phyloP scores from a whole-genome alignment of 2,329 filamentous ascomycete species.

The Periconia macrospinosa region DNA sequence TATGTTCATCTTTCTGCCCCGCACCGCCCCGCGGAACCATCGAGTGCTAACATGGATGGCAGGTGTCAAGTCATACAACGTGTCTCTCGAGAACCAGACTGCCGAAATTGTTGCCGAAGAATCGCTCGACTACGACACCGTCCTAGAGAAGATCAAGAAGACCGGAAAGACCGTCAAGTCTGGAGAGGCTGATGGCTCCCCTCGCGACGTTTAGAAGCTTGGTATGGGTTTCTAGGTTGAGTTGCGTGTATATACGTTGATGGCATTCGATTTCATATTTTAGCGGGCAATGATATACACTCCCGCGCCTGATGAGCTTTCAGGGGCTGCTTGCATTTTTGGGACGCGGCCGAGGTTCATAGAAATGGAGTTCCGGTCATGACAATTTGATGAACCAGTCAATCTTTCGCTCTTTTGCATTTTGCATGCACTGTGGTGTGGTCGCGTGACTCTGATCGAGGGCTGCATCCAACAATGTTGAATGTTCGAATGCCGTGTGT shows the following conservation, averaged over 20 bases:
- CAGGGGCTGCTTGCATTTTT: background rate
- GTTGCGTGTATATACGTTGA: background rate
- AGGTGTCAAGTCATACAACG: constrained; percentile 87
- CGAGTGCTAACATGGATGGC: constrained; percentile 14
- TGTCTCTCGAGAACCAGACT: constrained; percentile 83
- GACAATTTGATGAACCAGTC: background rate
- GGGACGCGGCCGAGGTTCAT: background rate
- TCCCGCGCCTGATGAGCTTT: background rate
- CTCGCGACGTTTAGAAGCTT: constrained; percentile 28
- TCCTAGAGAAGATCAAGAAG: constrained; percentile 88
- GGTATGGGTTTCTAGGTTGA: background rate
- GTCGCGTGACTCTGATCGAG: background rate
- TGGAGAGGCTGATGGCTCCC: constrained; percentile 67
- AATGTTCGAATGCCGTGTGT: background rate
- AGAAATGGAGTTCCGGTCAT: background rate
- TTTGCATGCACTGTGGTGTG: background rate
- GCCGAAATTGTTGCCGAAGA: constrained; percentile 74
- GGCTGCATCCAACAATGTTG: background rate
- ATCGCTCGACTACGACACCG: constrained; percentile 73
- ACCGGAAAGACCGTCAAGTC: constrained; percentile 90
- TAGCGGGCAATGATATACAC: background rate
- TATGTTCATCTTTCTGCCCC: constrained; percentile 47
- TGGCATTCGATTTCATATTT: background rate
- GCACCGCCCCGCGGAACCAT: background rate
- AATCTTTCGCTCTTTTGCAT: background rate